Conservation (phyloP, 352 stramenopile genomes). For the Pythium angustatum region DNA sequence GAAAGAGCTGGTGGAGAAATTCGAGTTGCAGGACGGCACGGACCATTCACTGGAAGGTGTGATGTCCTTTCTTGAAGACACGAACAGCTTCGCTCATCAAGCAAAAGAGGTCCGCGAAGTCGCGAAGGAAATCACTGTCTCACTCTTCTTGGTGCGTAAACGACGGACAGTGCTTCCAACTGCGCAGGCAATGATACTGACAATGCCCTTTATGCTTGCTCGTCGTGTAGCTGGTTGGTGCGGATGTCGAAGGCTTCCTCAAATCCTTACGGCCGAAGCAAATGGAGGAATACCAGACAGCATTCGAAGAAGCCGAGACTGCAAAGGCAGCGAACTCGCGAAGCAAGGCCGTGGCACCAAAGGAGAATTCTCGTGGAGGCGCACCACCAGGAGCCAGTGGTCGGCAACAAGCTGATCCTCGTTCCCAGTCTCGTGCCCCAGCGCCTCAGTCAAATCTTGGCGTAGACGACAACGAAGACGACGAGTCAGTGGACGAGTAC, state of each 20-base stretch:
- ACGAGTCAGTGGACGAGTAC: conserved; percentile 79
- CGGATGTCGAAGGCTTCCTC: conserved; percentile 75
- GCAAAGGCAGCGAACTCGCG: conserved; percentile 35
- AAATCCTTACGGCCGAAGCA: conserved; percentile 88
- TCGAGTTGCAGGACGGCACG: conserved; percentile 47
- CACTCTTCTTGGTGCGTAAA: conserved; percentile 64
- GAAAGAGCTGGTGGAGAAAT: conserved; percentile 58
- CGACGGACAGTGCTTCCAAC: too few relatives aligned
- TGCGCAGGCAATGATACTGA: neutral
- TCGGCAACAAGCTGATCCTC: conserved; percentile 8
- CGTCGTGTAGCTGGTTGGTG: conserved; percentile 38
- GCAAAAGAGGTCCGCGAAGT: conserved; percentile 87
- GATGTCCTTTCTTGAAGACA: conserved; percentile 82
- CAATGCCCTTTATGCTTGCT: neutral
- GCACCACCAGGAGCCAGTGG: neutral
- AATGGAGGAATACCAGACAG: conserved; percentile 88
- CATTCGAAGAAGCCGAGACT: conserved; percentile 73
- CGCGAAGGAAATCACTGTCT: conserved; percentile 86
- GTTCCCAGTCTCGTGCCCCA: conserved; percentile 13
- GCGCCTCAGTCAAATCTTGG: conserved; percentile 18
- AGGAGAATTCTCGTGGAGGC: conserved; percentile 6
- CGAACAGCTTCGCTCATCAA: conserved; percentile 85
- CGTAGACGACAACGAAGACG: conserved; percentile 61
- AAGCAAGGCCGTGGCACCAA: conserved; percentile 16
- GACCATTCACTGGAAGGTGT: conserved; percentile 62